These are phyloP conservation scores for Marchantia paleacea DNA, from an alignment of 225 moss, liverwort and hornwort genomes.

Conservation along the genomic window DNA sequence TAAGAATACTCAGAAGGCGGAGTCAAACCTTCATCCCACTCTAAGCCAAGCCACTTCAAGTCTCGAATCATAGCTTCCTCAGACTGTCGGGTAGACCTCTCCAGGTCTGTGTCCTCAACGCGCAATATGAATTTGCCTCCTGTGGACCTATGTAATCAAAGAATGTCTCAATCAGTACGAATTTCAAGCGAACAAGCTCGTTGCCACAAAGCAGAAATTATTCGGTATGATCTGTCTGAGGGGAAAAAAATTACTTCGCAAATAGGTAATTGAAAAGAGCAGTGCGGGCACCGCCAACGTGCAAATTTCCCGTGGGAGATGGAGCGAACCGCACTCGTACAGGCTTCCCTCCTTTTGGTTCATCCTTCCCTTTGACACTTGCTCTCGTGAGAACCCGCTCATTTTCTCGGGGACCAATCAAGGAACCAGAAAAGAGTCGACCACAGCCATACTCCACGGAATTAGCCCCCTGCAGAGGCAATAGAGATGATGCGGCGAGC, in stretches of 20 bases:
- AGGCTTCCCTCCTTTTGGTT: constrained; percentile 44
- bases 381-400: constrained; percentile 28
- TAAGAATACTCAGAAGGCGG: not conserved
- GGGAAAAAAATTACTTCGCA: constrained; percentile 50
- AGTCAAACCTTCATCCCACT: constrained; percentile 80
- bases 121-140: constrained; percentile 91
- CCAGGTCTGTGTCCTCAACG: constrained; percentile 93
- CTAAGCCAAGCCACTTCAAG: constrained; percentile 84
- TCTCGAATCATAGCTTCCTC: constrained; percentile 87
- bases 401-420: not conserved
- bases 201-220: not conserved
- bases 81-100: constrained; percentile 94
- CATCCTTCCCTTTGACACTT: constrained; percentile 51
- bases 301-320: constrained; percentile 90
- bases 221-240: not conserved
- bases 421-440: constrained; percentile 14
- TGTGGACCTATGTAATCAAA: constrained; percentile 50
- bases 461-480: constrained; percentile 1
- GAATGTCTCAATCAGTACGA: not conserved
- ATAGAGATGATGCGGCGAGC: not conserved
- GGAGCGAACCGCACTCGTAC: constrained; percentile 89
- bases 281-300: constrained; percentile 94
- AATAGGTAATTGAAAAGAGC: constrained; percentile 96
- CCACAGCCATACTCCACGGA: not conserved
- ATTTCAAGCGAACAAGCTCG: not conserved